These are phyloP conservation scores for Plantago elongata DNA, from an alignment of 257 asterid species.

Conservation along the genomic window DNA sequence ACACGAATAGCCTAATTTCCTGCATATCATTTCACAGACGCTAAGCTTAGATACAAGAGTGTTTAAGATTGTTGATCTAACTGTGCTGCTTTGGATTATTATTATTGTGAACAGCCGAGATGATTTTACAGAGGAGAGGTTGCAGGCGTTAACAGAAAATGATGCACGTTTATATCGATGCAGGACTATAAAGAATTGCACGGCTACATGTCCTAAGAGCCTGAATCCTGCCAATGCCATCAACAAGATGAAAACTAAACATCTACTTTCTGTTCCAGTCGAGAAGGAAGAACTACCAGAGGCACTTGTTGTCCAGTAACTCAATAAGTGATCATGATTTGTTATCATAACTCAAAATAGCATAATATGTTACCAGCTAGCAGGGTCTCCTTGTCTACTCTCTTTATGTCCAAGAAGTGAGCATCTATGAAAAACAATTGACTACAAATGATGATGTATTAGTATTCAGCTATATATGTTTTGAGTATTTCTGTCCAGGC, in stretches of 20 bases:
- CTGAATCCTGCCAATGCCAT: slow-evolving; percentile 69
- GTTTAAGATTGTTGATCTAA: neutral
- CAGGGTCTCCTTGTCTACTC: too few relatives aligned
- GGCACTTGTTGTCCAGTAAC: too few relatives aligned
- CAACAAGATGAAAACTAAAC: slow-evolving; percentile 56
- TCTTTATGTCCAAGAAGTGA: too few relatives aligned
- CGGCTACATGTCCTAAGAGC: slow-evolving; percentile 62
- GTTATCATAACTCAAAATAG: too few relatives aligned
- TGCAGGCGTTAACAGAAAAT: slow-evolving; percentile 54
- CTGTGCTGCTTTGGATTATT: neutral
- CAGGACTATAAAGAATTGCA: slow-evolving; percentile 65
- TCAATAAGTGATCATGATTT: too few relatives aligned
- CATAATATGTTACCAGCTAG: too few relatives aligned
- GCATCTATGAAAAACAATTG: too few relatives aligned
- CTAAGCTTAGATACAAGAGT: too few relatives aligned
- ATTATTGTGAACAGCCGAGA: slow-evolving; percentile 42
- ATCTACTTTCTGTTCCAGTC: slow-evolving; percentile 27
- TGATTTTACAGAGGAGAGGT: slow-evolving; percentile 53
- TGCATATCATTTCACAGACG: neutral
- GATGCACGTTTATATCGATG: slow-evolving; percentile 45
- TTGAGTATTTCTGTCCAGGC: too few relatives aligned
- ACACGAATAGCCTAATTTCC: neutral
- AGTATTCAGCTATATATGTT: too few relatives aligned
- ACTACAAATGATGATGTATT: too few relatives aligned
- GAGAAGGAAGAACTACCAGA: slow-evolving; percentile 27